Base-by-base conservation (phyloP, 495 filamentous ascomycete species). In the Aspergillus kassunensis region DNA sequence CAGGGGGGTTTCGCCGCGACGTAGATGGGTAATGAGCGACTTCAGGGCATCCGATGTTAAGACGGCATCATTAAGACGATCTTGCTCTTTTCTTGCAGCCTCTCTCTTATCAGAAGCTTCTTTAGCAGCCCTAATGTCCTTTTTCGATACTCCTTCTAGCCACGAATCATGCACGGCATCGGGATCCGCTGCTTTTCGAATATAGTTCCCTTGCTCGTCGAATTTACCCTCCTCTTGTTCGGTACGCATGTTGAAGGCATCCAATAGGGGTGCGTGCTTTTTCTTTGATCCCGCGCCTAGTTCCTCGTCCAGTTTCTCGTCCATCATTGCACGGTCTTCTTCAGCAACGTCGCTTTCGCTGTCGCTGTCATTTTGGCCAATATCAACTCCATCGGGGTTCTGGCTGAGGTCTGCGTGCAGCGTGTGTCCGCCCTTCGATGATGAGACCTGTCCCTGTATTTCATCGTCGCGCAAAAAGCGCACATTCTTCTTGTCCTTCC, bases 151-250 rank as follows among this genome's bases (percentile, higher is more conserved):
- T 0, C 91, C 95, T 25, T 95, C 89, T 9, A 98, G 67, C 93
- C 93, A 98, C 2, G 79, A 77, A 69, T 98, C 93, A 62, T 98
- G 89, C 10, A 88, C 80, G 4, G 92, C 90, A 61, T 96, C 90
- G 1, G 90, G 89, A 60, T 98, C 93, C 0, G 69, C 75, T 1
- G 91, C 91, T 56, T 91, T 93, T n/a, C 93, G 80, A 25, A 98
- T 83, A 64, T 78, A 98, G 63, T 97, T 97, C 3, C 93, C 93
- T 13, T 82, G 72, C 47, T 88, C 88, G 62, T 98, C 93, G 60
- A 96, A 97, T 11, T 82, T 76, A 0, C 93, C 93, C 61, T 97
- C 93, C 65, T 98, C 95, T 61, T 91, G 84, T 68, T 98, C 93
- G 5, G 76, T 70, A 42, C 79, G 82, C 81, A 98, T 91, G 61